Conservation (phyloP, 148 eudicot species). For the Suaeda aralocaspica region DNA sequence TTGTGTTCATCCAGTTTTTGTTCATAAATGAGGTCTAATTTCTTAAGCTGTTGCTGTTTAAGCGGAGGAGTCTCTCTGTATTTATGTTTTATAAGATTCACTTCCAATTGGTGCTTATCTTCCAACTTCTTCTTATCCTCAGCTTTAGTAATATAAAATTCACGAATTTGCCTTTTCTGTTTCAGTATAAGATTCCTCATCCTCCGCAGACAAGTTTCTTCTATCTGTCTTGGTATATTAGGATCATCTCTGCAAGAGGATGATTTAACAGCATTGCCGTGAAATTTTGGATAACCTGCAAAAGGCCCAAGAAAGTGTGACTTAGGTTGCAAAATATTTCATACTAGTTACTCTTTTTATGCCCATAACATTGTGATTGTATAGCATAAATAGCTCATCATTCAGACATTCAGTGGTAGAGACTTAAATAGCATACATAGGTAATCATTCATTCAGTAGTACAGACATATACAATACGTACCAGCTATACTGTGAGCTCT, state of each 20-base stretch:
- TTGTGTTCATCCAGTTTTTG: constrained; percentile 17
- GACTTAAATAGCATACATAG: neutral
- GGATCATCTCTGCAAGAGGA: constrained; percentile 10
- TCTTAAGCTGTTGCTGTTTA: constrained; percentile 19
- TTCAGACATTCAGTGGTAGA: neutral
- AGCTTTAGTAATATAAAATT: constrained; percentile 17
- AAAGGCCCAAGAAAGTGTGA: neutral
- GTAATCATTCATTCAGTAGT: neutral
- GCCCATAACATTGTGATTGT: neutral
- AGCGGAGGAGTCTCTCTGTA: constrained; percentile 15
- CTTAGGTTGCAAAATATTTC: neutral
- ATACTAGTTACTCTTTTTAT: neutral
- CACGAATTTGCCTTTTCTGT: constrained; percentile 23
- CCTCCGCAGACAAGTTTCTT: constrained; percentile 18
- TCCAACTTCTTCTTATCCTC: constrained; percentile 23
- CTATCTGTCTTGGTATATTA: constrained; percentile 2
- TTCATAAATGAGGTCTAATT: constrained; percentile 21
- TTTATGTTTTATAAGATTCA: constrained; percentile 16
- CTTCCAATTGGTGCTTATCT: constrained; percentile 20
- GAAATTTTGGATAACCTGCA: constrained; percentile 12
- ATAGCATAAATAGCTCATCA: neutral
- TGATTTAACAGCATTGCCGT: neutral
- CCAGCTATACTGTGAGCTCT: constrained; percentile 8
- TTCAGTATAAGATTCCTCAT: constrained; percentile 24
- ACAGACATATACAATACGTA: constrained; percentile 17